phyloP scores from a whole-genome alignment of 305 asterid species.

The Fraxinus latifolia region DNA sequence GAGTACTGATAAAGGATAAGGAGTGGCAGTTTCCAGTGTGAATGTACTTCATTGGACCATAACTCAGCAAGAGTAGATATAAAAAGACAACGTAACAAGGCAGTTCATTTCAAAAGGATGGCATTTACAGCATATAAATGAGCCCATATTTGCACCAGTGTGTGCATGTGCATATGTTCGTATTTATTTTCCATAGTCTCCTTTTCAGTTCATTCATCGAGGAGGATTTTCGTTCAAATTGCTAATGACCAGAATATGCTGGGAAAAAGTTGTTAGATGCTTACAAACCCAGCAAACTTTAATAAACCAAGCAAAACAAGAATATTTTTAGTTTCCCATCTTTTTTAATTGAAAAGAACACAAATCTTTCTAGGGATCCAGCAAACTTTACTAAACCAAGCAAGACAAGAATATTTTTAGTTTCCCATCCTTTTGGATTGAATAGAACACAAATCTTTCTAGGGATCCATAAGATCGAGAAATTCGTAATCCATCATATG shows the following conservation, averaged over 20 bases:
- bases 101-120: slow-evolving; percentile 3
- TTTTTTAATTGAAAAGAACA: neutral
- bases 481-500: neutral
- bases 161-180: neutral
- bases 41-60: slow-evolving; percentile 12
- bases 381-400: neutral
- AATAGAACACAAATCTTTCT: neutral
- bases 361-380: neutral
- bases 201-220: neutral
- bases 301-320: neutral
- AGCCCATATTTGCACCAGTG: slow-evolving; percentile 1
- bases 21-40: slow-evolving; percentile 14
- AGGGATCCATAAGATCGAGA: neutral
- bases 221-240: neutral
- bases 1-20: slow-evolving; percentile 2
- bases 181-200: neutral
- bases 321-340: neutral
- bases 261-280: neutral
- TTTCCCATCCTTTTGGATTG: neutral
- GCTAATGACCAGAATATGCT: neutral
- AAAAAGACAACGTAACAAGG: neutral
- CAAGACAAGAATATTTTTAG: neutral
- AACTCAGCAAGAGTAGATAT: slow-evolving; percentile 13
- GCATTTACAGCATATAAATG: slow-evolving; percentile 10
- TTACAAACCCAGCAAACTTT: neutral